A percentile compares a stretch with the other conserved stretches of the same genome.
Conservation (phyloP, 1,284 basidiomycete species). For the Mycena sp. region DNA sequence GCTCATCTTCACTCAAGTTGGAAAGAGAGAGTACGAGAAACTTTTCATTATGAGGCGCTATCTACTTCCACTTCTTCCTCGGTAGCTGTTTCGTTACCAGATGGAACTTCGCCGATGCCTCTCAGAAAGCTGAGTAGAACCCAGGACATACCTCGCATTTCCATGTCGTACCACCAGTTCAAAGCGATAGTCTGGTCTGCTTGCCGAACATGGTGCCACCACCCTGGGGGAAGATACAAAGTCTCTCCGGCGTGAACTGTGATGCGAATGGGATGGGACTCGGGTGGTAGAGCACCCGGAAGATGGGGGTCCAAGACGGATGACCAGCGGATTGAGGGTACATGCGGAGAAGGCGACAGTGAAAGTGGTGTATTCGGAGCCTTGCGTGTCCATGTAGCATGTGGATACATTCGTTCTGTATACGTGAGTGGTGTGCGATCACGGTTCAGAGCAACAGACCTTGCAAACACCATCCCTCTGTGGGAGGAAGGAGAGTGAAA, state of each 20-base stretch:
- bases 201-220: conserved; percentile 91
- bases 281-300: conserved; percentile 53
- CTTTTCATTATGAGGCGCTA: too few species aligned
- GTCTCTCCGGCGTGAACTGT: conserved; percentile 78
- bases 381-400: conserved; percentile 68
- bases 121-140: conserved; percentile 71
- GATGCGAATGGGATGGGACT: conserved; percentile 72
- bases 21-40: not conserved
- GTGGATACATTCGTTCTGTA: conserved; percentile 73
- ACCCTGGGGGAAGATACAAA: conserved; percentile 88
- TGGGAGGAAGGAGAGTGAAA: conserved; percentile 87
- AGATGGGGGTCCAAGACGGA: conserved; percentile 68
- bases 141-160: conserved; percentile 76
- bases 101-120: conserved; percentile 38
- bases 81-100: conserved; percentile 45
- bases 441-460: conserved; percentile 57
- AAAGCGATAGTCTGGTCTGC: conserved; percentile 75
- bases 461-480: conserved; percentile 84
- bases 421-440: conserved; percentile 24
- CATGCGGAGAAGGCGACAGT: conserved; percentile 50
- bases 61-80: conserved; percentile 21
- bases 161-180: conserved; percentile 92
- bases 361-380: conserved; percentile 52
- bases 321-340: conserved; percentile 73
- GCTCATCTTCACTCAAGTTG: too few species aligned